These are phyloP conservation scores for Zymoseptoria passerinii DNA, from an alignment of 2,329 filamentous ascomycete genomes.

Conservation along the genomic window DNA sequence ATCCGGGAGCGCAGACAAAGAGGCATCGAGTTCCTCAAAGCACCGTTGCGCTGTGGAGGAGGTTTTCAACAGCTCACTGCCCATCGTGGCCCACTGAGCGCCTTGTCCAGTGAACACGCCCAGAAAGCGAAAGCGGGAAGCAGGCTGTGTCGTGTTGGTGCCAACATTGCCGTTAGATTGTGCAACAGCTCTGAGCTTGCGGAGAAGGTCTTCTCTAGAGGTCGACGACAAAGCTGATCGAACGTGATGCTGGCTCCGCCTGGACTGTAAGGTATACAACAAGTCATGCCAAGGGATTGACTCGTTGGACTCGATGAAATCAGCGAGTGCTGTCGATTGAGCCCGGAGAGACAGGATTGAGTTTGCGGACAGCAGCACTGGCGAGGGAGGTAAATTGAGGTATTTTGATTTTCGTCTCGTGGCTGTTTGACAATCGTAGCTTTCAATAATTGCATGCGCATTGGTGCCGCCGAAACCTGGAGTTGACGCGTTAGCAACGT, in stretches of 20 bases:
- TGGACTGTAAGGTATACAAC: slow-evolving; percentile 10
- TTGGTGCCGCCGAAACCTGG: slow-evolving; percentile 22
- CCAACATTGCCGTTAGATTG: slow-evolving; percentile 7
- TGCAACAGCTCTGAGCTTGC: slow-evolving; percentile 1
- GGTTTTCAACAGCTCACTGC: slow-evolving; percentile 17
- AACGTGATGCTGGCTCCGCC: slow-evolving; percentile 13
- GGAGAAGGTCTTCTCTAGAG: slow-evolving; percentile 5
- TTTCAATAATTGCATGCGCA: slow-evolving; percentile 18
- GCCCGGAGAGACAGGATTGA: slow-evolving; percentile 8
- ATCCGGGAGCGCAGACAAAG: slow-evolving; percentile 9
- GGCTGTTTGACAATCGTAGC: slow-evolving; percentile 3
- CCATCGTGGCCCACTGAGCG: slow-evolving; percentile 28
- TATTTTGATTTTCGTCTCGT: not conserved
- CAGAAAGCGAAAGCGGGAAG: slow-evolving; percentile 11
- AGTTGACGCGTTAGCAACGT: not conserved
- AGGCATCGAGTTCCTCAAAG: slow-evolving; percentile 11
- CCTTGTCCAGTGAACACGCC: slow-evolving; percentile 32
- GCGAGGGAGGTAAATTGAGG: slow-evolving; percentile 7
- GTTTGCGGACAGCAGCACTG: slow-evolving; percentile 12
- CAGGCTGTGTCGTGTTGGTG: slow-evolving; percentile 8
- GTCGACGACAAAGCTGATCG: slow-evolving; percentile 10
- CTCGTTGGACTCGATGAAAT: slow-evolving; percentile 6
- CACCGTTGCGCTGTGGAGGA: slow-evolving; percentile 13
- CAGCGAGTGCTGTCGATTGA: slow-evolving; percentile 7
- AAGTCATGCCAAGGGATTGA: slow-evolving; percentile 6